Base-by-base conservation (phyloP, 2,329 filamentous ascomycete species). In the Gnomoniopsis sp. region DNA sequence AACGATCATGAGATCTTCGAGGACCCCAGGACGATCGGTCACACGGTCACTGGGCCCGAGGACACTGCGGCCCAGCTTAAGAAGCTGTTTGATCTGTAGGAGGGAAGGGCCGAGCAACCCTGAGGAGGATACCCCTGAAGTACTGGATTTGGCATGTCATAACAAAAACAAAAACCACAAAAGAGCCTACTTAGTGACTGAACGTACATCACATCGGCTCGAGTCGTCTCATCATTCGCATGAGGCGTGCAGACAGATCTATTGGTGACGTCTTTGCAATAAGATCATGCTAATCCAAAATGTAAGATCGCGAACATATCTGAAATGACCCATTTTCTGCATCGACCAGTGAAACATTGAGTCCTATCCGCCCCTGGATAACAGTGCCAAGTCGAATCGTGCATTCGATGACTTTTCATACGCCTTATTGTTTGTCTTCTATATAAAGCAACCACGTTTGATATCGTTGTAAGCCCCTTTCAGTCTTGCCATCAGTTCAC, bases 1-100 rank as follows among this genome's bases (percentile, higher is more conserved):
- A 99, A 98, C 74, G 95, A 99, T 76, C 93, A 88, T 72, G 93
- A 98, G 79, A 97, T 99, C 71, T 98, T 88, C 75, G 80, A 77
- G 65, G 93, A 98, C 72, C 70, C 82, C 56, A 83, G 93, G 69
- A 96, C 90, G 38, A 87, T 89, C 61, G 95, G 95, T 2, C 95
- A 99, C 76, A 80, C 87, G 26, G 95, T 98, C 65, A 85, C 80
- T 65, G 84, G 82, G 46, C 93, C 93, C 7, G 88, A 92, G 58
- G 91, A 98, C 69, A 97, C 93, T 49, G 86, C 89, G 68, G 83
- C 77, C 66, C 81, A 91, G 73, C 70, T 99, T 68, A 93, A 88
- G 81, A 86, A 95, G 79, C 67, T 95, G 53, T 96, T 98, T 70
- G 78, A 83, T 62, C 74, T 92, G 61, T 50, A 57, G 53, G 60